Evolutionary conservation across 83 land plant species (phyloP).

Genomic region (Thuja plicata): DNA sequence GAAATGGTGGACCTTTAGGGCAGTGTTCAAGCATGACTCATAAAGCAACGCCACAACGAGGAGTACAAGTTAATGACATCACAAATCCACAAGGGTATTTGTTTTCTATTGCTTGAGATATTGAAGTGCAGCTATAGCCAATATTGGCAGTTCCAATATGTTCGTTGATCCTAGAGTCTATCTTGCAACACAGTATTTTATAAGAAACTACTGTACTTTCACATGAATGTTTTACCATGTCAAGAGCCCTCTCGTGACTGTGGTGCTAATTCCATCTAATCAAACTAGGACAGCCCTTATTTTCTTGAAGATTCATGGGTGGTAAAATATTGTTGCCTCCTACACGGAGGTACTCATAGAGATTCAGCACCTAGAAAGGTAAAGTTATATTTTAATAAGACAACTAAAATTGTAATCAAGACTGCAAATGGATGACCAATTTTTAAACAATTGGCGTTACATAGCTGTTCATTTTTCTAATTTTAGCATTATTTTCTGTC

Average conservation of each 20-base stretch:
- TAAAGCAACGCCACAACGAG: too few relatives aligned
- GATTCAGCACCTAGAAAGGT: not conserved
- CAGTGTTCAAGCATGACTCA: too few relatives aligned
- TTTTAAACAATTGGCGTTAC: too few relatives aligned
- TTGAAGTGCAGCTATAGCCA: not conserved
- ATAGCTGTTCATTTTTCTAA: not conserved
- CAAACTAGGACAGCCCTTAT: too few relatives aligned
- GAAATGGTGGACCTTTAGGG: too few relatives aligned
- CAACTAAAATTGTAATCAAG: not conserved
- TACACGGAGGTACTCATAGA: not conserved
- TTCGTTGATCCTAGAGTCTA: not conserved
- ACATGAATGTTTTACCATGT: not conserved
- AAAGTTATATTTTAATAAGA: too few relatives aligned
- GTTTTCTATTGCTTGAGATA: not conserved
- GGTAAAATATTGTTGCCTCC: not conserved
- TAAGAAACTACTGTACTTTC: not conserved
- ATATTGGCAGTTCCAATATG: not conserved
- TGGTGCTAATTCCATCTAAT: too few relatives aligned
- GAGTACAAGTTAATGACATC: too few relatives aligned
- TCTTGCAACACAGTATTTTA: not conserved
- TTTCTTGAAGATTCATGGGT: too few relatives aligned
- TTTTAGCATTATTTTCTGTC: too few relatives aligned
- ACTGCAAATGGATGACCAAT: not conserved
- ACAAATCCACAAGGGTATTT: too few relatives aligned
- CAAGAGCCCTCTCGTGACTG: not conserved